Evolutionary conservation across 2,329 filamentous ascomycete genomes (phyloP), one percentile per base, ranked within the genome.

Genomic region (Ophiostoma ulmi): DNA sequence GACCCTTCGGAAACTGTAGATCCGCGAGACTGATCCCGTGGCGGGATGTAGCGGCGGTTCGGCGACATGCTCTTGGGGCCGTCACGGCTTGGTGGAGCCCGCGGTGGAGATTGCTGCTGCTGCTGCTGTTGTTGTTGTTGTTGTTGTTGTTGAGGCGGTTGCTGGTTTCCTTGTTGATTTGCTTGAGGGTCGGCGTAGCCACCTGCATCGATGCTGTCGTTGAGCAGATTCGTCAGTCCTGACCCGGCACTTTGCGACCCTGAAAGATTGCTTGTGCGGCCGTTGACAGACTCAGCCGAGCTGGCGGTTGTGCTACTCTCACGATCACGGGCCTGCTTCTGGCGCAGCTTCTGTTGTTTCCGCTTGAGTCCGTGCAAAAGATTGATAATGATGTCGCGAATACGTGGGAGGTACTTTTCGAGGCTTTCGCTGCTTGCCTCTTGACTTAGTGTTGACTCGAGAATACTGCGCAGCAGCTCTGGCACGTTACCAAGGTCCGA

Each of bases 331-430:
- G 83, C 79, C 75, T 89, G 86, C 74, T 86, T 88, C 76, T 89
- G 87, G 38, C 88, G 83, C 76, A 99, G 81, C 76, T 93, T 92
- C 77, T 97, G 94, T 78, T 99, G 95, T 80, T 99, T 99, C 80
- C 94, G 90, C 83, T 99, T 99, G 74, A 99, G 82, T 2, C 95
- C 95, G 78, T 99, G 95, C 10, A 99, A 86, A 39, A 99, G 84
- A 78, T 97, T 97, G 80, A 99, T 98, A 78, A 99, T 99, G 77
- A 99, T 99, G 79, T 99, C 95, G 76, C 95, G 90, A 79, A 99
- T 99, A 72, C 91, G 88, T 0, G 95, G 95, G 41, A 99, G 83
- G 79, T 97, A 99, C 78, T 91, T 91, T 79, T 99, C 95, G 72
- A 99, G 85, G 79, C 94, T 97, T 78, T 96, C 90, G 68, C 94